Base-by-base conservation (phyloP, 331 rosid species). In the Cydonia oblonga region DNA sequence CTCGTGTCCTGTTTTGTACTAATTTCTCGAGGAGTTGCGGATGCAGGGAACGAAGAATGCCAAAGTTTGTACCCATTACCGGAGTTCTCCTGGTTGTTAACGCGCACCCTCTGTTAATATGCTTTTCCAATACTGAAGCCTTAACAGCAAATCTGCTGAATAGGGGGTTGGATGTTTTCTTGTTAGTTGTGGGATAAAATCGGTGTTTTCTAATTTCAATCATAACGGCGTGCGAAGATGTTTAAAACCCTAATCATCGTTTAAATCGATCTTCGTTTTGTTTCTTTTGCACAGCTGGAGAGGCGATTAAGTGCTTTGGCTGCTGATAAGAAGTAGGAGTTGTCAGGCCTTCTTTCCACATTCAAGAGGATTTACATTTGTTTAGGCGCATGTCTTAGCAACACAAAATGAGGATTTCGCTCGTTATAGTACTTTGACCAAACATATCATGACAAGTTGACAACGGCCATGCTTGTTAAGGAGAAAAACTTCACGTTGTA, bases 231-330 rank as follows among this genome's bases (percentile, higher is more conserved):
- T 28, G 72, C 12, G 11, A 69, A 29, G 14, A 53, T 24, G 29
- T 49, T 30, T 6, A 15, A 10, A 30, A 13, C 4, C 64, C 5
- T 38, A 11, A 30, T 53, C 12, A n/a, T 4, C 29, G 13, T 58
- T 44, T 9, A 3, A 24, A 44, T 44, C 57, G 77, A 46, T 64
- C 74, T 9, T 46, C 4, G 30, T 61, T 54, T 9, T 77, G 33
- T 53, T 32, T 60, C 49, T 53, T 20, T 23, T 68, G 58, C 73
- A 5, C 64, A 78, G 81, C 78, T 66, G 61, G 81, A 72, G 64
- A 66, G 44, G 62, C 68, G 72, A 58, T 12, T 72, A 12, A 44
- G 14, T 54, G 66, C 72, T 67, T 38, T 46, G 62, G 28, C 26
- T 24, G 28, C 26, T 24, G 59, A 30, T 35, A 59, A 59, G 30